Percentiles rank a stretch among this genome's conserved stretches.
Conservation (phyloP, 2,329 filamentous ascomycete species). For the Trichoderma sp. region DNA sequence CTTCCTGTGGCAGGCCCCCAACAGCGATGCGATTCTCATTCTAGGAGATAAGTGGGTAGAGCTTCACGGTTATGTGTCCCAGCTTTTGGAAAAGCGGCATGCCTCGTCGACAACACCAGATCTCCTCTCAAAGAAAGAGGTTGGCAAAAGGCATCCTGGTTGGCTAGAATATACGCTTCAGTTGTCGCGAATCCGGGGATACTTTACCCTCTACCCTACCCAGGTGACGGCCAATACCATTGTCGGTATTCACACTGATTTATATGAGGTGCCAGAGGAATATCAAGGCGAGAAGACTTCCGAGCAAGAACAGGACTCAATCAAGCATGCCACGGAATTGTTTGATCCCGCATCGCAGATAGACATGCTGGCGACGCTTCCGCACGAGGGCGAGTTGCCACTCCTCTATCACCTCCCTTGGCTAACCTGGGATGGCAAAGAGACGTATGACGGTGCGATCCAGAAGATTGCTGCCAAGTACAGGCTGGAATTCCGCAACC, state of each 20-base stretch:
- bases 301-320: constrained; percentile 26
- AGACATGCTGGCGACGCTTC: constrained; percentile 50
- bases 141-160: constrained; percentile 68
- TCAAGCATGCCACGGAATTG: constrained; percentile 24
- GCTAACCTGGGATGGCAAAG: constrained; percentile 62
- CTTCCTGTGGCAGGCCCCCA: constrained; percentile 84
- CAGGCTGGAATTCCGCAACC: constrained; percentile 55
- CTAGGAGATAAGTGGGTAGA: constrained; percentile 85
- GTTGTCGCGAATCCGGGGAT: constrained; percentile 72
- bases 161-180: constrained; percentile 79
- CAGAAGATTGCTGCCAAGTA: constrained; percentile 51
- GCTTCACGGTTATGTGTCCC: constrained; percentile 75
- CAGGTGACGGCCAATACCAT: constrained; percentile 53
- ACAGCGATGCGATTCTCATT: constrained; percentile 76
- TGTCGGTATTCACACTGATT: constrained; percentile 74
- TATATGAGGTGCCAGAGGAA: constrained; percentile 72
- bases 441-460: constrained; percentile 41
- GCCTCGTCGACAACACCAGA: constrained; percentile 36
- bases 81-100: constrained; percentile 51
- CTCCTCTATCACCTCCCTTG: constrained; percentile 53
- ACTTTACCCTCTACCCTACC: constrained; percentile 76
- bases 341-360: constrained; percentile 45
- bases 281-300: constrained; percentile 39
- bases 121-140: constrained; percentile 51
- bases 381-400: constrained; percentile 43